Percentiles rank a stretch among this genome's conserved stretches.
Conservation (phyloP, 495 filamentous ascomycete species). For the Penicillium egyptiacum region DNA sequence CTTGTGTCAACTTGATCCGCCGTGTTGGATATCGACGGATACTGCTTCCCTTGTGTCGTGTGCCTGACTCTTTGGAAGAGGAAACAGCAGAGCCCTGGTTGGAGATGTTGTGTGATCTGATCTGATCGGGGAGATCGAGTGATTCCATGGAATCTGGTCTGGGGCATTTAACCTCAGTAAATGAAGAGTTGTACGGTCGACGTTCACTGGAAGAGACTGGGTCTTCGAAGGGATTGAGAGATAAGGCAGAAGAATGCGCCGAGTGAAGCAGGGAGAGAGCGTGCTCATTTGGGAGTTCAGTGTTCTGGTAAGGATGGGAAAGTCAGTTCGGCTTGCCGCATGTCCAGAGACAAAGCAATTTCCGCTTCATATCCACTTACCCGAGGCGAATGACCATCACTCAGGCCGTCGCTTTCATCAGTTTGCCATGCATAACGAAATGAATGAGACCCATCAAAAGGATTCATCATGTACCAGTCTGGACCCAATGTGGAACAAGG, state of each 20-base stretch:
- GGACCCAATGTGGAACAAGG: neutral
- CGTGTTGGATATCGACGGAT: slow-evolving; percentile 82
- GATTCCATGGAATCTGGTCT: neutral
- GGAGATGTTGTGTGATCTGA: slow-evolving; percentile 8
- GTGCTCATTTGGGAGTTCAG: neutral
- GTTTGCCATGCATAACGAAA: neutral
- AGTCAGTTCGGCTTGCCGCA: slow-evolving; percentile 12
- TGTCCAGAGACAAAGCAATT: slow-evolving; percentile 1
- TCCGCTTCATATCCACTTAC: slow-evolving; percentile 6
- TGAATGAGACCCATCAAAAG: neutral
- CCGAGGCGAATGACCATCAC: slow-evolving; percentile 1
- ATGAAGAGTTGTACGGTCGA: neutral
- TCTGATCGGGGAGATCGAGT: slow-evolving; percentile 6
- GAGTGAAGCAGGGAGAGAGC: neutral
- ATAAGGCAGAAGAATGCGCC: neutral
- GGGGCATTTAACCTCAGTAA: neutral
- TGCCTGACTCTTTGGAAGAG: slow-evolving; percentile 4
- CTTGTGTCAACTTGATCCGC: slow-evolving; percentile 94
- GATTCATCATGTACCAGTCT: neutral
- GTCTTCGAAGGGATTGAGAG: slow-evolving; percentile 1
- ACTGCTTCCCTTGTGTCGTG: slow-evolving; percentile 3
- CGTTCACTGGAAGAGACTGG: neutral
- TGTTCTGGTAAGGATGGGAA: neutral
- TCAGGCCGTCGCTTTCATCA: slow-evolving; percentile 2
- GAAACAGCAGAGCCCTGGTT: slow-evolving; percentile 8